A percentile compares a stretch with the other conserved stretches of the same genome.
Conservation (phyloP, 495 filamentous ascomycete genomes). For the Hyaloscypha finlandica region DNA sequence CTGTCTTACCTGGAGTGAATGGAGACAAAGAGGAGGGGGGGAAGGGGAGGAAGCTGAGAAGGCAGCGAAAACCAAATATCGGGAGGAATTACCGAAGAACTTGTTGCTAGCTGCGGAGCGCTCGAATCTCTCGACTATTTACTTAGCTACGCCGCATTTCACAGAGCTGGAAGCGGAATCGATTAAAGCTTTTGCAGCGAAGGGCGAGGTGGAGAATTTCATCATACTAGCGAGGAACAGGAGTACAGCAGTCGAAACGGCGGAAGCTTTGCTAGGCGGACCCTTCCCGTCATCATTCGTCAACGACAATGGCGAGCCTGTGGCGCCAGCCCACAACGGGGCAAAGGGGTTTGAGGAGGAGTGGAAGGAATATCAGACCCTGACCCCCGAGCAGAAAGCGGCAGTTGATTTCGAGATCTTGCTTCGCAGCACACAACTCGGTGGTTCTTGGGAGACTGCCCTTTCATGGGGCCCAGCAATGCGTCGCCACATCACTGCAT, state of each 20-base stretch:
- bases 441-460: conserved; percentile 34
- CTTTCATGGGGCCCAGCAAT: conserved; percentile 43
- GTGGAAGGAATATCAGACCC: conserved; percentile 23
- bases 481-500: conserved; percentile 29
- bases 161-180: too few species aligned
- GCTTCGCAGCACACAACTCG: conserved; percentile 34
- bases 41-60: conserved; percentile 16
- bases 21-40: conserved; percentile 25
- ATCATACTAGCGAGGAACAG: too few species aligned
- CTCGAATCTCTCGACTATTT: too few species aligned
- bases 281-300: not conserved
- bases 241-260: too few species aligned
- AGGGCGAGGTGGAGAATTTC: too few species aligned
- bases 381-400: conserved; percentile 39
- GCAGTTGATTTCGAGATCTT: conserved; percentile 44
- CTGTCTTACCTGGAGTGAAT: conserved; percentile 25
- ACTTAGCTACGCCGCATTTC: too few species aligned
- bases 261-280: too few species aligned
- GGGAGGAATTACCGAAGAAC: too few species aligned
- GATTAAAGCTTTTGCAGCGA: too few species aligned
- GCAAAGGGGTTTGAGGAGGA: conserved; percentile 24
- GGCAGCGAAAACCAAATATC: conserved; percentile 1
- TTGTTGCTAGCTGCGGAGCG: too few species aligned
- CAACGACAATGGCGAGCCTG: not conserved
- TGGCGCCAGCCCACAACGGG: not conserved